Evolutionary conservation across 2,329 filamentous ascomycete genomes (phyloP), one percentile per base, ranked within the genome.

Genomic region (Penicillium hordei): DNA sequence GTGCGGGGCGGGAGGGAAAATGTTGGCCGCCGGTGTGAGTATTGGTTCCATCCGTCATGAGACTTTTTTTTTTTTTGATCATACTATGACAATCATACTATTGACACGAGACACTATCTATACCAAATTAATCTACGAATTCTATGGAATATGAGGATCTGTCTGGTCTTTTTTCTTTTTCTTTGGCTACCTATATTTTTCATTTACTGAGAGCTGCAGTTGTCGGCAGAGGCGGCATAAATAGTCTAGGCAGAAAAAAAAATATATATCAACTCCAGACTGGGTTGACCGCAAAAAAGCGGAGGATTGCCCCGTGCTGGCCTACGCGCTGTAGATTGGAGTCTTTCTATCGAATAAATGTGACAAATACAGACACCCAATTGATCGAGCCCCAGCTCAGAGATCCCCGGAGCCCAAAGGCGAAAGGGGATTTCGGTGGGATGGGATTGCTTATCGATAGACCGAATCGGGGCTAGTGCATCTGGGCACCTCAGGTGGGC

Each of bases 1-100:
- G 55, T 64, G 64, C 62, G 63, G 60, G 63, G 63, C 65, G 68
- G 70, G 65, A 68, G 62, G 68, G 67, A 74, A 74, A 74, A 73
- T 73, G 68, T 70, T 71, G 71, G 67, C 65, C 66, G 69, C 69
- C 70, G 65, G 63, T 60, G 57, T 53, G 59, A 52, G 48, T 63
- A 49, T 40, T 63, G 64, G 65, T 56, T 55, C 15, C 25, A 42
- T 51, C 46, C 45, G 15, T 33, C 31, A 15, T 61, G 61, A 60
- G 59, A 60, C 62, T 59, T 62, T 58, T 62, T 60, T 61, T 53
- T 45, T 56, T 55, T n/a, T n/a, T n/a, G n/a, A n/a, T n/a, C n/a
- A n/a, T n/a, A n/a, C n/a, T n/a, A n/a, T n/a, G n/a, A n/a, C n/a
- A 43, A 39, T 27, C 42, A 48, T 52, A 52, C 45, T 57, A 33